A percentile compares a stretch with the other conserved stretches of the same genome.
These are phyloP conservation scores for Arthrobotrys pseudoclavata DNA, from an alignment of 2,329 filamentous ascomycete species.

Conservation along the genomic window DNA sequence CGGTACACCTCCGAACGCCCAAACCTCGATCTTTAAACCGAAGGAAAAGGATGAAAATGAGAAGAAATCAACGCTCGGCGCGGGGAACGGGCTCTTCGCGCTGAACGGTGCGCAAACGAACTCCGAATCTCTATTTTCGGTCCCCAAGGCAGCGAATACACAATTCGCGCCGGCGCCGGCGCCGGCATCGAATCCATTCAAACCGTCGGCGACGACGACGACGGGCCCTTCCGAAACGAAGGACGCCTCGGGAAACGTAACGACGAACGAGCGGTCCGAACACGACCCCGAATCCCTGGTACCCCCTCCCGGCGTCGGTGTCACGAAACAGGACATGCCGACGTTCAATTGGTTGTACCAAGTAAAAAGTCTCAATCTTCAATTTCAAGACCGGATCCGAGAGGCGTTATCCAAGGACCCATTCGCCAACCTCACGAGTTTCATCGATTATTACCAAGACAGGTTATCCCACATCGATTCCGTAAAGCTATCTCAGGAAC, in stretches of 20 bases:
- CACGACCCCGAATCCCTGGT: conserved; percentile 44
- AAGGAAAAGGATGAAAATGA: conserved; percentile 9
- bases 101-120: background rate
- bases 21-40: background rate
- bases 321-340: conserved; percentile 50
- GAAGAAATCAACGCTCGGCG: background rate
- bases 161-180: background rate
- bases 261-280: background rate
- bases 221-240: background rate
- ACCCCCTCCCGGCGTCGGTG: conserved; percentile 18
- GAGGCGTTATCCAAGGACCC: conserved; percentile 33
- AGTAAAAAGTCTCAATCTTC: conserved; percentile 40
- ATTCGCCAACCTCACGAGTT: conserved; percentile 29
- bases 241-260: background rate
- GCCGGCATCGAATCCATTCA: too few relatives aligned
- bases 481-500: conserved; percentile 31
- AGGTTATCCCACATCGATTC: conserved; percentile 24
- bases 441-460: conserved; percentile 41
- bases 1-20: conserved; percentile 12
- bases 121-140: conserved; percentile 23
- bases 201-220: background rate
- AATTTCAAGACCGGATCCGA: conserved; percentile 29
- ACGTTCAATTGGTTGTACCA: conserved; percentile 54
- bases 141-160: background rate
- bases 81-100: background rate